A percentile compares a stretch with the other conserved stretches of the same genome.
Conservation (phyloP, 2,329 filamentous ascomycete species). For the Fusarium sp. region DNA sequence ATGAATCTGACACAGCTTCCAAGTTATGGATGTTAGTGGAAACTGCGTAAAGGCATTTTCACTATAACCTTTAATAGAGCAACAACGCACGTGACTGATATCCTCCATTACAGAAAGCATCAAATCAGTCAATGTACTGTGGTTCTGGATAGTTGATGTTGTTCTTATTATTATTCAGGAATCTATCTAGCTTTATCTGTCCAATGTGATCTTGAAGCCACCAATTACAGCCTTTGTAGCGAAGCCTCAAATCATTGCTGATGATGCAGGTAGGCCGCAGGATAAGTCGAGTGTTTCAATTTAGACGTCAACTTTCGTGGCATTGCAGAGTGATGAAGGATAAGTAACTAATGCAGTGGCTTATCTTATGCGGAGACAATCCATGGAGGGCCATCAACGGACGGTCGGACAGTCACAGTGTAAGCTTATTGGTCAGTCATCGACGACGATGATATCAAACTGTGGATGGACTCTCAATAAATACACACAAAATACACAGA, state of each 20-base stretch:
- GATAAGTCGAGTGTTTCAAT: background rate
- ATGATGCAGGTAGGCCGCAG: background rate
- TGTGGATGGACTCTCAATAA: background rate
- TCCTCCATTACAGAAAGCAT: background rate
- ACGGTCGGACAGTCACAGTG: conserved; percentile 19
- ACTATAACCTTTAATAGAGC: background rate
- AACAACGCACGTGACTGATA: conserved; percentile 2
- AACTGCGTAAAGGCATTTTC: conserved; percentile 9
- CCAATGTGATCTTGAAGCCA: background rate
- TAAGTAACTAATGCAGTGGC: background rate
- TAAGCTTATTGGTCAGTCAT: conserved; percentile 33
- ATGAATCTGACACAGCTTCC: conserved; percentile 1
- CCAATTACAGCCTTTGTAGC: background rate
- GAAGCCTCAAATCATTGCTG: background rate
- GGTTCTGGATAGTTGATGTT: background rate
- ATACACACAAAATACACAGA: background rate
- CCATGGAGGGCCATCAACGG: conserved; percentile 5
- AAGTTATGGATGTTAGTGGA: conserved; percentile 1
- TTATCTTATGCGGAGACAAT: background rate
- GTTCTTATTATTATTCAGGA: background rate
- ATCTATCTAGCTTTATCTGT: background rate
- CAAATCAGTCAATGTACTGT: background rate
- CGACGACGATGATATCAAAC: background rate
- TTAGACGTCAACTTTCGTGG: background rate
- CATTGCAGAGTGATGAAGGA: background rate